A percentile compares a stretch with the other conserved stretches of the same genome.
These are phyloP conservation scores for Aegilops sharonensis DNA, from an alignment of 176 grass and related monocot genomes.

Conservation along the genomic window DNA sequence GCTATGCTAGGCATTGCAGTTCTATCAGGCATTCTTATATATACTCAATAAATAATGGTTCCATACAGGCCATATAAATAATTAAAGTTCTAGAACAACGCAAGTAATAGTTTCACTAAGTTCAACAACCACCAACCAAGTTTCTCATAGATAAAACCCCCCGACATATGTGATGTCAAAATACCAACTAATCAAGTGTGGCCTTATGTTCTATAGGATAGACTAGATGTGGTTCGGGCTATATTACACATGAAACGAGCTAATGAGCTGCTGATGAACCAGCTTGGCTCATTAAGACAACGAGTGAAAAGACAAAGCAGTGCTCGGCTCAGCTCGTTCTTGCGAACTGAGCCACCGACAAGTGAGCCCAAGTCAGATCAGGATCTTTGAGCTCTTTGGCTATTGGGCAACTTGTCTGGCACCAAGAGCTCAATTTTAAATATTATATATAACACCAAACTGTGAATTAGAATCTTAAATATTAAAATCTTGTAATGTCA, in stretches of 20 bases:
- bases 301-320: too few species aligned
- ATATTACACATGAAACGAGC: background rate
- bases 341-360: background rate
- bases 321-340: background rate
- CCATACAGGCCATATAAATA: background rate
- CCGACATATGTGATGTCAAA: background rate
- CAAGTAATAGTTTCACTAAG: background rate
- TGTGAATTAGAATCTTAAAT: background rate
- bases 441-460: background rate
- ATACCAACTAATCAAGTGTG: background rate
- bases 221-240: background rate
- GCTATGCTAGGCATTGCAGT: too few species aligned
- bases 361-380: background rate
- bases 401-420: slow-evolving; percentile 5
- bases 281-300: background rate
- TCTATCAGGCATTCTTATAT: too few species aligned
- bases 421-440: slow-evolving; percentile 24
- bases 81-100: background rate
- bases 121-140: background rate
- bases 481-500: background rate
- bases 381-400: background rate
- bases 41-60: background rate
- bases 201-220: background rate
- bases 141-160: background rate
- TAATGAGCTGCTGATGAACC: background rate